These are phyloP conservation scores for Collybiopsis luxurians DNA, from an alignment of 768 basidiomycete genomes.

Conservation along the genomic window DNA sequence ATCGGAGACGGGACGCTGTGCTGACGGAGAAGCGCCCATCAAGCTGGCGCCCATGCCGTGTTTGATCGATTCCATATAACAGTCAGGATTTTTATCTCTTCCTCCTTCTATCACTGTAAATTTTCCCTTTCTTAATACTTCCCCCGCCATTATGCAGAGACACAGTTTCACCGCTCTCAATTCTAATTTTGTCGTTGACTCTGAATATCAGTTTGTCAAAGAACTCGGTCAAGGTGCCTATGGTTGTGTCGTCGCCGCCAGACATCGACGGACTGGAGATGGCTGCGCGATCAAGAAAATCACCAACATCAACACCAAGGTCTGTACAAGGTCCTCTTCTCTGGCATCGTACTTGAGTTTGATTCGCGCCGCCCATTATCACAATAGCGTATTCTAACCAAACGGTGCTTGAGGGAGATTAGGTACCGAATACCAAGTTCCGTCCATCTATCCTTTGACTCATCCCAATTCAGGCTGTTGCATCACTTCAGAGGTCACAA, in stretches of 20 bases:
- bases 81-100: no score
- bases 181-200: conserved; percentile 84
- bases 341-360: conserved; percentile 13
- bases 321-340: conserved; percentile 24
- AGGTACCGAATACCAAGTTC: conserved; percentile 47
- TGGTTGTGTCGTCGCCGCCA: conserved; percentile 86
- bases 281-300: conserved; percentile 97
- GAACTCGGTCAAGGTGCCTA: conserved; percentile 97
- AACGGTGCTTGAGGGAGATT: conserved; percentile 94
- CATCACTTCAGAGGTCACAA: conserved; percentile 99
- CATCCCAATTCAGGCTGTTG: conserved; percentile 54
- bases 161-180: conserved; percentile 53
- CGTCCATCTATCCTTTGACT: not conserved
- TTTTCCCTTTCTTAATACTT: not conserved
- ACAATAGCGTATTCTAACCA: conserved; percentile 85
- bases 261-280: conserved; percentile 79
- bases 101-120: no score
- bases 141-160: conserved; percentile 6
- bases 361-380: not conserved
- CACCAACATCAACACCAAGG: conserved; percentile 91
- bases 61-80: no score
- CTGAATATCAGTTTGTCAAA: conserved; percentile 92
- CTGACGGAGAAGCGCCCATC: no score
- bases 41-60: no score
- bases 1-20: no score